phyloP scores from a whole-genome alignment of 108 stramenopile species.

The Seminavis robusta region DNA sequence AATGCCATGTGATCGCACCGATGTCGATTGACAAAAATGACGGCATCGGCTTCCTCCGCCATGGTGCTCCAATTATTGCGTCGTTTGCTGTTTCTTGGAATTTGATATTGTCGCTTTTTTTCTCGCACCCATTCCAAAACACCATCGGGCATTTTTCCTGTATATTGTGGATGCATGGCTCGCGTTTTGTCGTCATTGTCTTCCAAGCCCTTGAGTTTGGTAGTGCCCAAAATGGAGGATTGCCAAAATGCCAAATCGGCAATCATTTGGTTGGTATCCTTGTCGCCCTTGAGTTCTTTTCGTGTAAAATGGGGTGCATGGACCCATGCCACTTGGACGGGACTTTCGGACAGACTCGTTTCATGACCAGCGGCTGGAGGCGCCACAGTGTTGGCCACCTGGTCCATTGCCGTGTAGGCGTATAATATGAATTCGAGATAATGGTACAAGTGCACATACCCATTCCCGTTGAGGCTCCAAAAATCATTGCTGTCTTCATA shows the following conservation, averaged over 20 bases:
- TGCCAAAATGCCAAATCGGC: neutral
- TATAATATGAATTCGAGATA: conserved; percentile 3
- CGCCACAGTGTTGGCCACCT: neutral
- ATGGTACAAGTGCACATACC: conserved; percentile 11
- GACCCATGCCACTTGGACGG: conserved; percentile 3
- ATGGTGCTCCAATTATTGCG: neutral
- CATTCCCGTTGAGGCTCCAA: no score
- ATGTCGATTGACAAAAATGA: neutral
- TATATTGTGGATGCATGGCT: neutral
- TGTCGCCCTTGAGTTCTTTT: neutral
- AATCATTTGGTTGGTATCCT: neutral
- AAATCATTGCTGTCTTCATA: no score
- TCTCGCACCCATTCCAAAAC: neutral
- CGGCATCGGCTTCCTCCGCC: conserved; percentile 3
- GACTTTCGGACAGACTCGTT: neutral
- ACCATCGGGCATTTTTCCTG: neutral
- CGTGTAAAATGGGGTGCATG: neutral
- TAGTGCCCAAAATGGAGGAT: no score
- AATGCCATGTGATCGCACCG: conserved; percentile 2
- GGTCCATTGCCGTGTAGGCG: neutral
- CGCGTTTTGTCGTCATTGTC: neutral
- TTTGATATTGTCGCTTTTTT: neutral
- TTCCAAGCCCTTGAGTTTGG: neutral
- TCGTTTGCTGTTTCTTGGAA: conserved; percentile 3
- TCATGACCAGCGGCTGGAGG: neutral